Percentiles rank a stretch among this genome's conserved stretches.
Conservation (phyloP, 1,139 yeast species). For the Zygoascus meyerae region DNA sequence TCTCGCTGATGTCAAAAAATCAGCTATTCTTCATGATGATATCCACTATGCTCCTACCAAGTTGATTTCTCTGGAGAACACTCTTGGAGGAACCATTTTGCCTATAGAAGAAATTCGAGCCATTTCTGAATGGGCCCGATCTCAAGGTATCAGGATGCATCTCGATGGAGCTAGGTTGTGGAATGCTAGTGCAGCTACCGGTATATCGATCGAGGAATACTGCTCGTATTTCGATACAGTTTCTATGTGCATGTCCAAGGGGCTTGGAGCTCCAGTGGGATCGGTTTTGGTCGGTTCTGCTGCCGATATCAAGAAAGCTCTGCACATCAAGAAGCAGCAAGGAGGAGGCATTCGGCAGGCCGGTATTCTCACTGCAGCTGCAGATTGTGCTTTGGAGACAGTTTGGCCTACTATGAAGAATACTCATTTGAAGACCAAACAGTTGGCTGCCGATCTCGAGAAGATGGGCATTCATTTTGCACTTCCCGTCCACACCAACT, state of each 20-base stretch:
- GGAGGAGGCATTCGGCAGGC: slow-evolving; percentile 95
- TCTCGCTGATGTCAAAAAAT: slow-evolving; percentile 64
- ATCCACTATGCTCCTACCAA: slow-evolving; percentile 87
- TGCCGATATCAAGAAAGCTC: slow-evolving; percentile 61
- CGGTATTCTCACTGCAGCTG: slow-evolving; percentile 81
- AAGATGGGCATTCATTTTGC: slow-evolving; percentile 50
- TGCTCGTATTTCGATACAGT: slow-evolving; percentile 81
- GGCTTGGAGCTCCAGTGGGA: slow-evolving; percentile 93
- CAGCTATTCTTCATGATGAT: slow-evolving; percentile 69
- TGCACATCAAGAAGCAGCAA: slow-evolving; percentile 84
- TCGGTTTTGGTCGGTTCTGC: slow-evolving; percentile 72
- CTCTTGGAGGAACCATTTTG: slow-evolving; percentile 74
- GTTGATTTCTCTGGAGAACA: slow-evolving; percentile 80
- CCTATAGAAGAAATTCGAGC: slow-evolving; percentile 76
- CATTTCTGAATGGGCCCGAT: slow-evolving; percentile 67
- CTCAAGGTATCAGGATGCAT: slow-evolving; percentile 61
- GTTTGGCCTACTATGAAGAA: slow-evolving; percentile 55
- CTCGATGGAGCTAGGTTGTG: slow-evolving; percentile 95
- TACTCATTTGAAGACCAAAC: slow-evolving; percentile 66
- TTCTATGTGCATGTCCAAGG: slow-evolving; percentile 83
- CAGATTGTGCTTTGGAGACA: slow-evolving; percentile 67
- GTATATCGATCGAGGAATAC: slow-evolving; percentile 62
- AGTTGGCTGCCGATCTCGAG: slow-evolving; percentile 48
- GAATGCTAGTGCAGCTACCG: slow-evolving; percentile 80
- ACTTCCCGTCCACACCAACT: slow-evolving; percentile 80